Percentiles rank a stretch among this genome's conserved stretches.
These are phyloP conservation scores for Lolium perenne DNA, from an alignment of 176 grass and related monocot species.

Conservation along the genomic window DNA sequence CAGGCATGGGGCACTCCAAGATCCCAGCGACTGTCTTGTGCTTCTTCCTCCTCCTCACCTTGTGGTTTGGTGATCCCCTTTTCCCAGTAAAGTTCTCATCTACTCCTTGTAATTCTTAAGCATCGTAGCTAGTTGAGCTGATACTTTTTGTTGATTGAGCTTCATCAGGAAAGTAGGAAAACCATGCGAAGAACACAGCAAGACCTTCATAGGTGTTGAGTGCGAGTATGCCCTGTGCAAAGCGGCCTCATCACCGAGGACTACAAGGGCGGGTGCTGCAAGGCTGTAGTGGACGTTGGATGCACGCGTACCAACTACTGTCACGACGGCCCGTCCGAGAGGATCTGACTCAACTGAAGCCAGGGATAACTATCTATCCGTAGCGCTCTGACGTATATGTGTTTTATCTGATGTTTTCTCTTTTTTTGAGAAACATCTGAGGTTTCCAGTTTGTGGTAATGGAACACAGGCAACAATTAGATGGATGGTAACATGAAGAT, in stretches of 20 bases:
- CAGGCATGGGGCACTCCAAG: background rate
- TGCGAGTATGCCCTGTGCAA: background rate
- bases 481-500: no score
- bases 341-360: background rate
- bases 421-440: no score
- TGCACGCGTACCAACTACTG: background rate
- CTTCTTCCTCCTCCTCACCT: background rate
- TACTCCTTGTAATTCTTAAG: no score
- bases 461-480: no score
- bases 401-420: no score
- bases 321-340: background rate
- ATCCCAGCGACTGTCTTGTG: background rate
- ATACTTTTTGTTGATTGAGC: background rate
- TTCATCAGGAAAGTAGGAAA: background rate
- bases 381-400: no score
- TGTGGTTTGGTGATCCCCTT: background rate
- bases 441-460: no score
- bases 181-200: background rate
- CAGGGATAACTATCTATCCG: no score
- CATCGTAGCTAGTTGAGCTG: no score
- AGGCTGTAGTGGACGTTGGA: background rate
- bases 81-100: no score
- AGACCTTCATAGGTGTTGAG: background rate
- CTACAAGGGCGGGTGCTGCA: background rate
- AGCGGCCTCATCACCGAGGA: background rate